Conservation (phyloP, 768 basidiomycete genomes). For the Ramaria rubella region DNA sequence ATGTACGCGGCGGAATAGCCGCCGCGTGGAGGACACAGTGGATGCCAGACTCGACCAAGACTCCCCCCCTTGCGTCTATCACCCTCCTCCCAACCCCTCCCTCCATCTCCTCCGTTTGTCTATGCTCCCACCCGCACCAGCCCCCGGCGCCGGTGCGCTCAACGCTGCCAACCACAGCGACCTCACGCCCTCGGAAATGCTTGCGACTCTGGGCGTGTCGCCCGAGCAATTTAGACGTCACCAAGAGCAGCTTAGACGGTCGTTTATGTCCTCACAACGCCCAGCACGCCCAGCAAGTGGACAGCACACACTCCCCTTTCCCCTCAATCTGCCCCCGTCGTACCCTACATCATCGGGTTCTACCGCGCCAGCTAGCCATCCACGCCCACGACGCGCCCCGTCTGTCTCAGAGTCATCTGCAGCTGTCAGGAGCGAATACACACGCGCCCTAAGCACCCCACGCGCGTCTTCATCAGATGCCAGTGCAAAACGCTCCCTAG, state of each 20-base stretch:
- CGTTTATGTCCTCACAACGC: neutral
- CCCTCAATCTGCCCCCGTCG: slow-evolving; percentile 9
- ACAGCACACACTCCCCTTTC: slow-evolving; percentile 11
- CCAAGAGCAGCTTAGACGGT: neutral
- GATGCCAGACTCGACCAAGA: no score
- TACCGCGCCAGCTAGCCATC: neutral
- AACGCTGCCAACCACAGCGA: neutral
- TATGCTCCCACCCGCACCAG: neutral
- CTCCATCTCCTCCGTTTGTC: slow-evolving; percentile 4
- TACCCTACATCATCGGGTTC: slow-evolving; percentile 10
- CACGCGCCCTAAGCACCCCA: neutral
- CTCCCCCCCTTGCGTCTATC: neutral
- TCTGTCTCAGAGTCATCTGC: slow-evolving; percentile 4
- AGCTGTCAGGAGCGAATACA: neutral
- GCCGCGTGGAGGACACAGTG: neutral
- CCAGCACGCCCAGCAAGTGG: no score
- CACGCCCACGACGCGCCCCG: slow-evolving; percentile 4
- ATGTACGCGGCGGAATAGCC: slow-evolving; percentile 5
- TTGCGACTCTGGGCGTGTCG: neutral
- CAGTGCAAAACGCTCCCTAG: slow-evolving; percentile 5
- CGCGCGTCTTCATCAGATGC: neutral
- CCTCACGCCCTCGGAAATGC: neutral
- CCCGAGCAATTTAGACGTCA: neutral
- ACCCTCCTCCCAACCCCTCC: neutral
- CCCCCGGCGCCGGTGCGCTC: neutral